Conservation (phyloP, 2,329 filamentous ascomycete species). For the Monilinia polystroma region DNA sequence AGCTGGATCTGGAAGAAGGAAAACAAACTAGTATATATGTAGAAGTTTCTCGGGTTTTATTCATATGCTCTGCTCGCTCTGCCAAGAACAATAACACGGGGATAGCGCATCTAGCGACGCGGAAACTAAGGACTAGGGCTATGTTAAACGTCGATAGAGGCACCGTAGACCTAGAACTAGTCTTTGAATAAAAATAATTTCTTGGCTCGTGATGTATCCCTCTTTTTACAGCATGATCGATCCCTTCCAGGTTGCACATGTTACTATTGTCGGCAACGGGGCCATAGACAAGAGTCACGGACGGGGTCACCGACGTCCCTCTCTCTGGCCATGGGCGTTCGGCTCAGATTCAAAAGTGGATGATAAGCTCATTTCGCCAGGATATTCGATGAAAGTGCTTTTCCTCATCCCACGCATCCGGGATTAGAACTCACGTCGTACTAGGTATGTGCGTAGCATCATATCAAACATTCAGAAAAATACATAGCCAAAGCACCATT, state of each 20-base stretch:
- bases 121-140: not conserved
- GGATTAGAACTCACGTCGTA: not conserved
- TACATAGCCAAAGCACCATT: not conserved
- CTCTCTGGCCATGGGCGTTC: not conserved
- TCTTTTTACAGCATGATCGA: not conserved
- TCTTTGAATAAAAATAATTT: not conserved
- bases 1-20: not conserved
- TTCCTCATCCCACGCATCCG: not conserved
- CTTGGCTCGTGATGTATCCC: not conserved
- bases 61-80: not conserved
- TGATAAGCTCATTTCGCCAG: too few species aligned
- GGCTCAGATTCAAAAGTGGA: not conserved
- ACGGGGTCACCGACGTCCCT: not conserved
- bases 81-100: not conserved
- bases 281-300: not conserved
- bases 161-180: not conserved
- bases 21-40: conserved; percentile 1
- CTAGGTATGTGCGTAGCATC: not conserved
- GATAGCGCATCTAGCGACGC: not conserved
- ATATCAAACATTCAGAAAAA: not conserved
- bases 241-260: not conserved
- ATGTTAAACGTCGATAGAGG: not conserved
- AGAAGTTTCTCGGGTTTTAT: conserved; percentile 10
- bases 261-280: not conserved
- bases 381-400: not conserved